These are phyloP conservation scores for Talaromyces funiculosus DNA, from an alignment of 2,329 filamentous ascomycete species.

Conservation along the genomic window DNA sequence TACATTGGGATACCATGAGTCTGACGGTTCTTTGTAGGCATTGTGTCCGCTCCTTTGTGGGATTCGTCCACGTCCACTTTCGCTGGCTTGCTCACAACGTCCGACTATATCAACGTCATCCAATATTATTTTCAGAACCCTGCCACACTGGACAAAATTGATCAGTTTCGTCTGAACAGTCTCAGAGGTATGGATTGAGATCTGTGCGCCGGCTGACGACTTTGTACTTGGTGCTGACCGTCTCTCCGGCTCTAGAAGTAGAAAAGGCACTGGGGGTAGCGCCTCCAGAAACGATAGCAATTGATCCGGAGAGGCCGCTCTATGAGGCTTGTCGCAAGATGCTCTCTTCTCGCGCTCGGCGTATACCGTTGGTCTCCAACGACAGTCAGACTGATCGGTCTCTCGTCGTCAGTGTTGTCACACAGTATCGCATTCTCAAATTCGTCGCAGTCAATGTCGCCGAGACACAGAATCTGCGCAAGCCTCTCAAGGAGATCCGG, in stretches of 20 bases:
- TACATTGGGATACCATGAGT: background rate
- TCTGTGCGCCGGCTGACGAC: background rate
- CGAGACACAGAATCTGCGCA: constrained; percentile 82
- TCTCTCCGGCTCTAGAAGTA: constrained; percentile 60
- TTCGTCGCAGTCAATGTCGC: constrained; percentile 95
- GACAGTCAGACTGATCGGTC: constrained; percentile 90
- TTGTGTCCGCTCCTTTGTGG: constrained; percentile 96
- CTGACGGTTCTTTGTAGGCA: constrained; percentile 55
- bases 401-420: constrained; percentile 94
- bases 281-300: constrained; percentile 92
- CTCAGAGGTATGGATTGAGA: constrained; percentile 62
- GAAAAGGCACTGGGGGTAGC: constrained; percentile 88
- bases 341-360: constrained; percentile 84
- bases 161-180: constrained; percentile 88
- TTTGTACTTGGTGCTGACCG: background rate
- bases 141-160: constrained; percentile 79
- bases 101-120: constrained; percentile 97
- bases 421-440: constrained; percentile 96
- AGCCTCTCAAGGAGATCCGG: constrained; percentile 75
- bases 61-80: constrained; percentile 90
- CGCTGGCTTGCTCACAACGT: constrained; percentile 87
- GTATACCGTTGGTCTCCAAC: constrained; percentile 87
- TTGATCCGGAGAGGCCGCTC: constrained; percentile 80
- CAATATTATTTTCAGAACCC: constrained; percentile 99
- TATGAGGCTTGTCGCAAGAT: constrained; percentile 95